Evolutionary conservation across 306 rosid species (phyloP).

Genomic region (apple (Malus domestica)): ASM211411v1 NC_041797.1:10845001-10845500

Average conservation of each 20-base stretch:
- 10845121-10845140: not conserved
- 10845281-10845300: constrained; percentile 32
- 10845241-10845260: not conserved
- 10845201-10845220: constrained; percentile 17
- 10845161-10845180: constrained; percentile 18
- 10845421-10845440: not conserved
- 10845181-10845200: constrained; percentile 32
- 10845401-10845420: too few species aligned
- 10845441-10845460: not conserved
- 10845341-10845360: not conserved
- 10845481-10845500: not conserved
- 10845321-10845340: constrained; percentile 5
- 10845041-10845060: not conserved
- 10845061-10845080: not conserved
- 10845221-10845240: constrained; percentile 8
- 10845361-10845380: not conserved
- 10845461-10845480: not conserved
- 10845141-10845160: not conserved
- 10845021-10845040: not conserved
- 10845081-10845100: not conserved
- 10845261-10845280: constrained; percentile 25
- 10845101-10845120: constrained; percentile 23
- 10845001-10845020: constrained; percentile 11
- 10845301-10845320: constrained; percentile 4
- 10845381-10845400: not conserved